Conservation (phyloP, 306 rosid species). For the Sicyos baderoa region DNA sequence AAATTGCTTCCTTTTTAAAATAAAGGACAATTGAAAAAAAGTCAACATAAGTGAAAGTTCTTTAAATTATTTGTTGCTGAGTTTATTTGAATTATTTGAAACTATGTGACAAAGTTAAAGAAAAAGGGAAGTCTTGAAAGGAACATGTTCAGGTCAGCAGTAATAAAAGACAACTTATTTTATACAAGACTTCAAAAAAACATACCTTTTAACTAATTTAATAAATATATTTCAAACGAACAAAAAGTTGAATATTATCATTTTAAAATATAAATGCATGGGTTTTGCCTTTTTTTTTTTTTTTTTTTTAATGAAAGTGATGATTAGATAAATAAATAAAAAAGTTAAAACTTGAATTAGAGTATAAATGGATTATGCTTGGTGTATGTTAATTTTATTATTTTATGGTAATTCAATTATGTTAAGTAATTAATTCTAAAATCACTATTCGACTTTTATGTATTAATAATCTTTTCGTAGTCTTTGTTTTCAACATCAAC, state of each 20-base stretch:
- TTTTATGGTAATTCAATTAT: too few species aligned
- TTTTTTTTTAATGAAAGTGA: not conserved
- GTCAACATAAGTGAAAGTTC: not conserved
- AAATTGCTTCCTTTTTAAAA: not conserved
- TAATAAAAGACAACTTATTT: conserved; percentile 12
- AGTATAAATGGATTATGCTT: too few species aligned
- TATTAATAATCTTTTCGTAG: too few species aligned
- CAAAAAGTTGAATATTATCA: not conserved
- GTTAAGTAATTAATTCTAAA: too few species aligned
- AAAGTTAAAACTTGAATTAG: not conserved
- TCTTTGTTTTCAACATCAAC: too few species aligned
- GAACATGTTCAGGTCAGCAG: not conserved
- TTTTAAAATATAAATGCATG: not conserved
- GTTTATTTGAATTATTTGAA: conserved; percentile 1
- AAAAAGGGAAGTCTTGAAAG: not conserved
- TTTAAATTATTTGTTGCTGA: not conserved
- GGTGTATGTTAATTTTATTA: too few species aligned
- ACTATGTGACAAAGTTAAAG: not conserved
- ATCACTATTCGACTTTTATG: too few species aligned
- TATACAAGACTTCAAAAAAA: not conserved
- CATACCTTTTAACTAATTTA: not conserved
- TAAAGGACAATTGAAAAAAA: not conserved
- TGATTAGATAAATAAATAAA: not conserved
- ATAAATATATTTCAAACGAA: not conserved
- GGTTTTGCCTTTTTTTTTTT: not conserved